phyloP scores from a whole-genome alignment of 78 protist species.

The slime mould (Dictyostelium discoideum) region DNA sequence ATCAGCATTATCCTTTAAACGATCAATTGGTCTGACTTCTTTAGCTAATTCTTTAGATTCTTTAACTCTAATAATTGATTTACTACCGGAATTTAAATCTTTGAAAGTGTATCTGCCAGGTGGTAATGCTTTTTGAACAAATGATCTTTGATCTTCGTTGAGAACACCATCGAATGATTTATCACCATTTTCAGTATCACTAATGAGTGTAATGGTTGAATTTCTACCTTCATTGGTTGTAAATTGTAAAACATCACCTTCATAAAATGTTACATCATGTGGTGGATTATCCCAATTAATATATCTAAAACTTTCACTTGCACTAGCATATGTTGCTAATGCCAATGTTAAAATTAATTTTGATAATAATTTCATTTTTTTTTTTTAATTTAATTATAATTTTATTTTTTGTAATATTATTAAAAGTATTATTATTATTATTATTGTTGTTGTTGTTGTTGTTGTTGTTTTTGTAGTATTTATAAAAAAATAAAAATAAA shows the following conservation, averaged over 20 bases:
- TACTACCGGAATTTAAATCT: neutral
- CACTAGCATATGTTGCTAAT: neutral
- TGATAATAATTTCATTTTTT: conserved; percentile 8
- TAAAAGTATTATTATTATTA: neutral
- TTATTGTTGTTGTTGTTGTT: neutral
- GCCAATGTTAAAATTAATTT: neutral
- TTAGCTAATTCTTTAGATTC: neutral
- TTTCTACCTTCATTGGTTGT: neutral
- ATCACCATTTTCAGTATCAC: neutral
- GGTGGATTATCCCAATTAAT: neutral
- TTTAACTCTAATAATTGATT: neutral
- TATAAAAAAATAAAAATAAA: neutral
- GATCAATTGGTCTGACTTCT: neutral
- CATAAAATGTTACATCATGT: neutral
- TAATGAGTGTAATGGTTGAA: neutral
- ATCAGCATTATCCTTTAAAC: neutral
- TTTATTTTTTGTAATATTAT: neutral
- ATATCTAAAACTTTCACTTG: neutral
- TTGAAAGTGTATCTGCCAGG: neutral
- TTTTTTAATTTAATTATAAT: neutral
- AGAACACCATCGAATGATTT: neutral
- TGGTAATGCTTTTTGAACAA: neutral
- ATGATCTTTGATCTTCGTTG: neutral
- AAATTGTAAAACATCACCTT: neutral
- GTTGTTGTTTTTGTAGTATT: neutral